These are phyloP conservation scores for Cucurbitaria berberidis DNA, from an alignment of 2,329 filamentous ascomycete genomes.

Conservation along the genomic window DNA sequence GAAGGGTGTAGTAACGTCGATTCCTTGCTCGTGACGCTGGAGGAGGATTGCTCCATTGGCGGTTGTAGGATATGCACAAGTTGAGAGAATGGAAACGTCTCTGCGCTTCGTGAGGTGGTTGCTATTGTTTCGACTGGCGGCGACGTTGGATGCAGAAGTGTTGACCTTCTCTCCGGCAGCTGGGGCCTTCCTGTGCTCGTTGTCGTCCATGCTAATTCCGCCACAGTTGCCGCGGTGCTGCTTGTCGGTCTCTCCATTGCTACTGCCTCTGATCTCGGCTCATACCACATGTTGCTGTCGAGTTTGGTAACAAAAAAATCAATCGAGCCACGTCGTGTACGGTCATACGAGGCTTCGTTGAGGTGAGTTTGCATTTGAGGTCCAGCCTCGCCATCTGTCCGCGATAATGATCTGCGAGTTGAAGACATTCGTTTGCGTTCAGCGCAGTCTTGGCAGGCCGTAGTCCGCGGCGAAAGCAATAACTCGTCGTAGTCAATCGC, in stretches of 20 bases:
- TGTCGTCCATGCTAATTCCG: not conserved
- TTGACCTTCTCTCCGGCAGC: slow-evolving; percentile 3
- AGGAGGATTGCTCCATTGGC: not conserved
- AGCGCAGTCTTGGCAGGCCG: slow-evolving; percentile 4
- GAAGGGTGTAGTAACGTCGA: slow-evolving; percentile 7
- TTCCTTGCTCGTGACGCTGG: not conserved
- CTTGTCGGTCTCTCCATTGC: not conserved
- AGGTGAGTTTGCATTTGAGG: slow-evolving; percentile 30
- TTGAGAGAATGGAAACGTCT: not conserved
- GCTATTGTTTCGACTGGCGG: not conserved
- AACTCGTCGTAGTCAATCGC: slow-evolving; percentile 13
- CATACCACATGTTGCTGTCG: slow-evolving; percentile 10
- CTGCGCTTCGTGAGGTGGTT: not conserved
- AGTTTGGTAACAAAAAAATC: slow-evolving; percentile 16
- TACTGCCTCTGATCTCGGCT: not conserved
- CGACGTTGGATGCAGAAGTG: slow-evolving; percentile 13
- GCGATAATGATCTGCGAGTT: slow-evolving; percentile 17
- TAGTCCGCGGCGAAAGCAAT: slow-evolving; percentile 24
- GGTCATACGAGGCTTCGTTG: slow-evolving; percentile 2
- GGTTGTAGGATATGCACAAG: not conserved
- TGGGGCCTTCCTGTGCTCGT: not conserved
- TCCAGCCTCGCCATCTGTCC: slow-evolving; percentile 33
- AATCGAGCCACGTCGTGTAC: slow-evolving; percentile 13
- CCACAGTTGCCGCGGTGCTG: not conserved
- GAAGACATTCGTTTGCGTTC: slow-evolving; percentile 12